phyloP scores from a whole-genome alignment of 306 rosid species.

The Morella rubra region DNA sequence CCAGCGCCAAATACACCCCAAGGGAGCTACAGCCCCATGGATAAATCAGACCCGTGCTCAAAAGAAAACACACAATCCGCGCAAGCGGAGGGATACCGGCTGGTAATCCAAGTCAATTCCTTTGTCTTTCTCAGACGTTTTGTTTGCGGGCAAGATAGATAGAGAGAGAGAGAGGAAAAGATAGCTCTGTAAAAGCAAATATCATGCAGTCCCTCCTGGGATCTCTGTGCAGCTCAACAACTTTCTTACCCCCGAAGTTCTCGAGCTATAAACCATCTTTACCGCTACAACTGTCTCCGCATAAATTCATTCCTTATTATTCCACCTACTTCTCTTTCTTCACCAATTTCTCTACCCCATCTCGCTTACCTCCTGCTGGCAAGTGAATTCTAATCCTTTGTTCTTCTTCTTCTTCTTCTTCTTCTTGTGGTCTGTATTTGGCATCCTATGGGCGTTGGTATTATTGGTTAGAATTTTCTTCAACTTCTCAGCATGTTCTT shows the following conservation, averaged over 20 bases:
- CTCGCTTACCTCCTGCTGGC: conserved; percentile 39
- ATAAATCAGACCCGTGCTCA: too few species aligned
- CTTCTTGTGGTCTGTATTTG: too few species aligned
- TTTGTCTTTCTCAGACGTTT: too few species aligned
- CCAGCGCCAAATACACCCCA: too few species aligned
- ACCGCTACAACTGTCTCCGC: conserved; percentile 16
- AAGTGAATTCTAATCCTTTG: conserved; percentile 3
- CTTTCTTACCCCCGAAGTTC: conserved; percentile 25
- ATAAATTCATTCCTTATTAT: conserved; percentile 4
- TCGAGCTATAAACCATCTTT: conserved; percentile 17
- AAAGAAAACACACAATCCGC: too few species aligned
- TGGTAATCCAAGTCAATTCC: too few species aligned
- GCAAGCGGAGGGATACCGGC: too few species aligned
- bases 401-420: too few species aligned
- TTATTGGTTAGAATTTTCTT: not conserved
- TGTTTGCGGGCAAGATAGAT: too few species aligned
- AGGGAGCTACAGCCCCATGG: too few species aligned
- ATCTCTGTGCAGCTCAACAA: conserved; percentile 35
- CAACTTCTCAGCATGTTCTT: not conserved
- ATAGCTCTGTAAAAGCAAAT: not conserved
- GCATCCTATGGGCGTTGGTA: not conserved
- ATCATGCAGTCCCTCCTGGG: conserved; percentile 52
- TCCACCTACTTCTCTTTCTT: conserved; percentile 27
- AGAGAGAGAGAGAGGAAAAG: too few species aligned
- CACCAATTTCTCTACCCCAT: conserved; percentile 26